phyloP scores from a whole-genome alignment of 108 stramenopile species.

The Cyclotella kingstonii region DNA sequence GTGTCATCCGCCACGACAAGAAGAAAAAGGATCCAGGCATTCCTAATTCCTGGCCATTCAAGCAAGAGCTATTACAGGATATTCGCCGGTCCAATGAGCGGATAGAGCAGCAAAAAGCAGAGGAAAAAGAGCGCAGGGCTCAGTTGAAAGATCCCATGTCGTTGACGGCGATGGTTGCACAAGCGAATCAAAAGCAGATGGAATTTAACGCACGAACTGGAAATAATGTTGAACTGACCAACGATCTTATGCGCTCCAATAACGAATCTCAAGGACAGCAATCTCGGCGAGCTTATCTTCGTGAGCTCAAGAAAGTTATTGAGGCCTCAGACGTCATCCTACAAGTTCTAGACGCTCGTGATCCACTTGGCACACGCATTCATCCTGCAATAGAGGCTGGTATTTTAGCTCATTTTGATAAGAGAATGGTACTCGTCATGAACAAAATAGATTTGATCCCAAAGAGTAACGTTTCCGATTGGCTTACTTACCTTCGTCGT shows the following conservation, averaged over 20 bases:
- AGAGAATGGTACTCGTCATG: slow-evolving; percentile 95
- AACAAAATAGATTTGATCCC: slow-evolving; percentile 99
- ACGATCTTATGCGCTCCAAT: slow-evolving; percentile 7
- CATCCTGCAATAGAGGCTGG: slow-evolving; percentile 87
- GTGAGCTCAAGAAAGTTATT: slow-evolving; percentile 94
- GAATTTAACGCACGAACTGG: slow-evolving; percentile 38
- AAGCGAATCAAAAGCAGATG: slow-evolving; percentile 49
- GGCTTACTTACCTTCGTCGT: slow-evolving; percentile 88
- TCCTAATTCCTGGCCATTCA: slow-evolving; percentile 99
- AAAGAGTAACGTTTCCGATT: slow-evolving; percentile 85
- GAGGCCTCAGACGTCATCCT: slow-evolving; percentile 95
- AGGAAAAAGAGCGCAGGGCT: slow-evolving; percentile 60
- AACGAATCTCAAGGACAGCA: slow-evolving; percentile 45
- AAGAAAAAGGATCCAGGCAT: slow-evolving; percentile 96
- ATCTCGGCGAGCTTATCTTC: slow-evolving; percentile 76
- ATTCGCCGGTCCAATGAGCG: slow-evolving; percentile 78
- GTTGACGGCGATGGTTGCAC: slow-evolving; percentile 32
- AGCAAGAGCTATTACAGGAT: slow-evolving; percentile 92
- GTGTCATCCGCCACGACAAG: slow-evolving; percentile 58
- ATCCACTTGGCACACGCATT: slow-evolving; percentile 93
- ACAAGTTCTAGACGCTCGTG: slow-evolving; percentile 97
- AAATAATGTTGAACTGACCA: neutral
- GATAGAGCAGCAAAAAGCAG: slow-evolving; percentile 64
- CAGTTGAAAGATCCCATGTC: slow-evolving; percentile 10
- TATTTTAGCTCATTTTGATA: slow-evolving; percentile 83